phyloP scores from a whole-genome alignment of 2,329 filamentous ascomycete species.

The Teratosphaeriaceae sp. region DNA sequence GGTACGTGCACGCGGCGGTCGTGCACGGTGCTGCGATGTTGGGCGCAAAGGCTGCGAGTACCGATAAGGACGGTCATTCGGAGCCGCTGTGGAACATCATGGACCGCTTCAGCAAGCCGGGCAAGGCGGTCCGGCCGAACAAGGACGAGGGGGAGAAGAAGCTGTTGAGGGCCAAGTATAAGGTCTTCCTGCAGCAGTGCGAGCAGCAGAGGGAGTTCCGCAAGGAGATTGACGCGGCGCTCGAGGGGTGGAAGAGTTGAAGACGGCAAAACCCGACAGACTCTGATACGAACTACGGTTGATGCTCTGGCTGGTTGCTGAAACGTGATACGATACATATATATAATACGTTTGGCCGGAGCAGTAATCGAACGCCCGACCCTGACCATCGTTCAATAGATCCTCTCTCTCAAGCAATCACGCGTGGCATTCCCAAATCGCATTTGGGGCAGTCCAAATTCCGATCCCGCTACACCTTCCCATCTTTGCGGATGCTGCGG shows the following conservation, averaged over 20 bases:
- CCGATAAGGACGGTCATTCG: conserved; percentile 66
- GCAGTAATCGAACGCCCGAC: too few relatives aligned
- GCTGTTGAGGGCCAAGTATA: conserved; percentile 81
- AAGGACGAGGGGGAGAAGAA: conserved; percentile 67
- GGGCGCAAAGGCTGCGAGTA: conserved; percentile 91
- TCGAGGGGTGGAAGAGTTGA: conserved; percentile 28
- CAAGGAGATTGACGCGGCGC: conserved; percentile 61
- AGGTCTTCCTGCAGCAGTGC: conserved; percentile 92
- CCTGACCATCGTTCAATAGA: too few relatives aligned
- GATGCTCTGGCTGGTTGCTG: too few relatives aligned
- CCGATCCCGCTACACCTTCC: too few relatives aligned
- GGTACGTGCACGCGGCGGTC: conserved; percentile 91
- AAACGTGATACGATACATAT: too few relatives aligned
- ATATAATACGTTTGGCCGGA: too few relatives aligned
- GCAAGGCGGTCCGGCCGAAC: conserved; percentile 71
- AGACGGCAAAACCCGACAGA: not conserved
- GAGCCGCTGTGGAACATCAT: conserved; percentile 95
- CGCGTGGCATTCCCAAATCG: too few relatives aligned
- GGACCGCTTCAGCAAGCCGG: conserved; percentile 94
- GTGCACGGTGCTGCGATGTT: conserved; percentile 99
- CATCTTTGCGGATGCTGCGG: too few relatives aligned
- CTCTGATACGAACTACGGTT: too few relatives aligned
- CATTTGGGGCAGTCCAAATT: too few relatives aligned
- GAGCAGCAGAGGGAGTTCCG: conserved; percentile 78
- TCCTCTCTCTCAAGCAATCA: too few relatives aligned